Evolutionary conservation across 495 filamentous ascomycete species (phyloP).

Genomic region (Glonium stellatum): DNA sequence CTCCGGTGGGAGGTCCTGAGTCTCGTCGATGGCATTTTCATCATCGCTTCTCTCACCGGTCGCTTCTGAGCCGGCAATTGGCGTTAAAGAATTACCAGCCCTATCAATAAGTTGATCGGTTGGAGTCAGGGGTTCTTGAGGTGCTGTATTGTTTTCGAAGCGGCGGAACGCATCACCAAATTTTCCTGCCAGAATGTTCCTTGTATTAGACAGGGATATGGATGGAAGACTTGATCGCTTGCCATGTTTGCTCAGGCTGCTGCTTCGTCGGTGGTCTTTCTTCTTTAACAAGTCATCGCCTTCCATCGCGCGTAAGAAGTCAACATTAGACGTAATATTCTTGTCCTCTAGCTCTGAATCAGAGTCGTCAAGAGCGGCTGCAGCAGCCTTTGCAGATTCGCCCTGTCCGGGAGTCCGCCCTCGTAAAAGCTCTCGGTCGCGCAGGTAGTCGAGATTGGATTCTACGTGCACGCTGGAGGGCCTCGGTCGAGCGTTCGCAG

Average conservation of each 20-base stretch:
- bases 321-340: slow-evolving; percentile 78
- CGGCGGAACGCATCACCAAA: slow-evolving; percentile 94
- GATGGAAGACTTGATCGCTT: slow-evolving; percentile 80
- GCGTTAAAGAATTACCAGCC: slow-evolving; percentile 44
- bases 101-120: slow-evolving; percentile 22
- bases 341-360: slow-evolving; percentile 49
- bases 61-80: slow-evolving; percentile 70
- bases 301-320: slow-evolving; percentile 79
- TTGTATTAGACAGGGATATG: slow-evolving; percentile 66
- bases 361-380: slow-evolving; percentile 34
- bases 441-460: slow-evolving; percentile 68
- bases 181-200: slow-evolving; percentile 78
- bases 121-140: slow-evolving; percentile 17
- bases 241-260: slow-evolving; percentile 53
- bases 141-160: slow-evolving; percentile 62
- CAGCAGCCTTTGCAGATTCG: slow-evolving; percentile 5
- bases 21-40: slow-evolving; percentile 51
- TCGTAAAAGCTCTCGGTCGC: slow-evolving; percentile 47
- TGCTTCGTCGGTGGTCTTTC: slow-evolving; percentile 61
- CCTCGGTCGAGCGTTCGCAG: slow-evolving; percentile 56
- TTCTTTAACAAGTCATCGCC: slow-evolving; percentile 56
- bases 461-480: slow-evolving; percentile 74
- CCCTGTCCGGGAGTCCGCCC: background rate
- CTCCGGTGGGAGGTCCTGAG: slow-evolving; percentile 75
- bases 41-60: slow-evolving; percentile 65